phyloP scores from a whole-genome alignment of 108 stramenopile species.

The Nitzschia sp. region DNA sequence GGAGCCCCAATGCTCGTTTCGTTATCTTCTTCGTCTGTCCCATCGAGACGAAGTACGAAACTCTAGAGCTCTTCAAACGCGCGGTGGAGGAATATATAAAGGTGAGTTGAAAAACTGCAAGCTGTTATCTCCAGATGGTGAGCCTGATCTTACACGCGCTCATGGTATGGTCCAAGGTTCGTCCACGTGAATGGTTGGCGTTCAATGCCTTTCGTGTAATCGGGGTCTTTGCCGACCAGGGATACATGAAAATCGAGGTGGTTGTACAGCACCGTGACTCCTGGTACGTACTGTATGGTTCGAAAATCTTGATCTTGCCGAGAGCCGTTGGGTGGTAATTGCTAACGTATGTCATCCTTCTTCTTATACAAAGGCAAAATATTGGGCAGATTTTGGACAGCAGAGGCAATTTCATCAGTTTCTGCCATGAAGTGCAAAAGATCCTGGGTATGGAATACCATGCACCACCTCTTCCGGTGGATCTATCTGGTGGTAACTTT shows the following conservation, averaged over 20 bases:
- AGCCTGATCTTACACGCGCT: constrained; percentile 59
- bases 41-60: constrained; percentile 55
- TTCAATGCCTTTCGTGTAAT: constrained; percentile 53
- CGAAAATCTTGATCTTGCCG: no score
- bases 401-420: constrained; percentile 59
- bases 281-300: constrained; percentile 32
- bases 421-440: constrained; percentile 62
- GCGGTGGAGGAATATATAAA: constrained; percentile 71
- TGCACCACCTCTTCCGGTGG: constrained; percentile 65
- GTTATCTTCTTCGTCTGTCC: constrained; percentile 58
- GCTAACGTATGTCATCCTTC: no score
- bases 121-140: neutral
- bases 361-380: no score
- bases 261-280: constrained; percentile 49
- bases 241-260: constrained; percentile 58
- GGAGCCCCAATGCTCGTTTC: constrained; percentile 60
- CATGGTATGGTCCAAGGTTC: constrained; percentile 59
- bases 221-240: constrained; percentile 55
- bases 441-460: constrained; percentile 67
- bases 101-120: constrained; percentile 35
- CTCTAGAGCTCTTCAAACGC: constrained; percentile 52
- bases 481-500: constrained; percentile 23
- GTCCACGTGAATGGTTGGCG: constrained; percentile 63
- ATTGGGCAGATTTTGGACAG: constrained; percentile 35
- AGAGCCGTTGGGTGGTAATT: no score